phyloP scores from a whole-genome alignment of 331 rosid genomes.

The Malus hybrid region DNA sequence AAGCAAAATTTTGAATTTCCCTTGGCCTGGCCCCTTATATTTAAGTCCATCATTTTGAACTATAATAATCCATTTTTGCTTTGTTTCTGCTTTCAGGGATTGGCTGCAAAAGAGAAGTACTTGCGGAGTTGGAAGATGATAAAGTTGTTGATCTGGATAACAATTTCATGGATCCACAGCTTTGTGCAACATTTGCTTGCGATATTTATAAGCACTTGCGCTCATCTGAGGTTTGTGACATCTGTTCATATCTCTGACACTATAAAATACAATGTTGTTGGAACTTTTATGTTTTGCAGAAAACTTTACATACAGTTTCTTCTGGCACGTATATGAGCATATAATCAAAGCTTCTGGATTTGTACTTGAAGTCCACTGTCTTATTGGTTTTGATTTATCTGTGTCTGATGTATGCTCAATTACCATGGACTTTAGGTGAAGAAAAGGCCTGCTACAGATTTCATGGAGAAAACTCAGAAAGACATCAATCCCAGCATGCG shows the following conservation, averaged over 20 bases:
- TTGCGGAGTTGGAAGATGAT: conserved; percentile 52
- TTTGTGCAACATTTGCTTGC: conserved; percentile 88
- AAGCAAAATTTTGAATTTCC: background rate
- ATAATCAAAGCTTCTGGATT: no score
- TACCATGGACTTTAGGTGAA: conserved; percentile 35
- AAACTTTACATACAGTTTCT: background rate
- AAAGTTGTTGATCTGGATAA: conserved; percentile 51
- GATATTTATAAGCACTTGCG: conserved; percentile 91
- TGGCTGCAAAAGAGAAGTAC: conserved; percentile 56
- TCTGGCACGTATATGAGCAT: background rate
- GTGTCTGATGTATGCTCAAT: background rate
- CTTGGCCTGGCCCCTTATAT: background rate
- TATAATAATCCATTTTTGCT: background rate
- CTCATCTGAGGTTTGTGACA: conserved; percentile 63
- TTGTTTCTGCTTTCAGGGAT: conserved; percentile 36
- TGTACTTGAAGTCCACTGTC: background rate
- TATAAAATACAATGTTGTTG: background rate
- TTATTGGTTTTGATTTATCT: background rate
- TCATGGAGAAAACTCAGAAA: conserved; percentile 76
- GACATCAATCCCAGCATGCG: conserved; percentile 80
- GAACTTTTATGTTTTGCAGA: background rate
- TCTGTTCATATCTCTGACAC: conserved; percentile 2
- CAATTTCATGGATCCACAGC: conserved; percentile 67
- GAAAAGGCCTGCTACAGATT: conserved; percentile 82
- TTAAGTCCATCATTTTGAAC: background rate